phyloP scores from a whole-genome alignment of 1,139 yeast species.

The Yamadazyma taylorii region DNA sequence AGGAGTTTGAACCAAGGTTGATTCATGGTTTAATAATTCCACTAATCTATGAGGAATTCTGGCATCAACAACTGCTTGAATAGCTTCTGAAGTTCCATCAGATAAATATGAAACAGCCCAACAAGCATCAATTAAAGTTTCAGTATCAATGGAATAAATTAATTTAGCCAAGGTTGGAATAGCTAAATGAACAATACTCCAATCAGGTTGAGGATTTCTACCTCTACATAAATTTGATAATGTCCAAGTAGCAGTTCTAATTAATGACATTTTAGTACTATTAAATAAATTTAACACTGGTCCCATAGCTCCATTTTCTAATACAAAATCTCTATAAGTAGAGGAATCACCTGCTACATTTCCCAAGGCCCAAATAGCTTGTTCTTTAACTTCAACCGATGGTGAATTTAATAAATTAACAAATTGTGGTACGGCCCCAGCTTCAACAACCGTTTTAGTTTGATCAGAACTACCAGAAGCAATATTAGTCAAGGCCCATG shows the following conservation, averaged over 20 bases:
- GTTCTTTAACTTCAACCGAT: conserved; percentile 92
- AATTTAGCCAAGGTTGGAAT: conserved; percentile 90
- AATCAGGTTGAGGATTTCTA: conserved; percentile 93
- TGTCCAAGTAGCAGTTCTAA: conserved; percentile 98
- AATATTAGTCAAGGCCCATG: conserved; percentile 98
- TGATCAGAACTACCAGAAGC: conserved; percentile 95
- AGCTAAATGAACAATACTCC: conserved; percentile 84
- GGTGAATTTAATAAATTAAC: conserved; percentile 78
- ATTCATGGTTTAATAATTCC: conserved; percentile 80
- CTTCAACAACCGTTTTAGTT: conserved; percentile 85
- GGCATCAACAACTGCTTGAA: conserved; percentile 95
- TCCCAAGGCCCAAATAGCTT: conserved; percentile 99
- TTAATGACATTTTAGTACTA: conserved; percentile 79
- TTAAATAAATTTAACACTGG: conserved; percentile 81
- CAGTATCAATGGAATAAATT: conserved; percentile 87
- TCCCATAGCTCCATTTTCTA: conserved; percentile 82
- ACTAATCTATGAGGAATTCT: conserved; percentile 94
- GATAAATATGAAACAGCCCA: conserved; percentile 97
- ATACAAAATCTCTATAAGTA: conserved; percentile 82
- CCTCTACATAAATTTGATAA: conserved; percentile 95
- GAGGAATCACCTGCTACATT: conserved; percentile 98
- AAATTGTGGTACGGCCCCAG: conserved; percentile 91
- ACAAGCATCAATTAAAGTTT: conserved; percentile 94
- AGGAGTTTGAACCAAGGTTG: conserved; percentile 91
- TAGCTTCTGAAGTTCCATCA: conserved; percentile 90